Percentiles rank a stretch among this genome's conserved stretches.
phyloP scores from a whole-genome alignment of 2,329 filamentous ascomycete genomes.

The Colletotrichum lentis region DNA sequence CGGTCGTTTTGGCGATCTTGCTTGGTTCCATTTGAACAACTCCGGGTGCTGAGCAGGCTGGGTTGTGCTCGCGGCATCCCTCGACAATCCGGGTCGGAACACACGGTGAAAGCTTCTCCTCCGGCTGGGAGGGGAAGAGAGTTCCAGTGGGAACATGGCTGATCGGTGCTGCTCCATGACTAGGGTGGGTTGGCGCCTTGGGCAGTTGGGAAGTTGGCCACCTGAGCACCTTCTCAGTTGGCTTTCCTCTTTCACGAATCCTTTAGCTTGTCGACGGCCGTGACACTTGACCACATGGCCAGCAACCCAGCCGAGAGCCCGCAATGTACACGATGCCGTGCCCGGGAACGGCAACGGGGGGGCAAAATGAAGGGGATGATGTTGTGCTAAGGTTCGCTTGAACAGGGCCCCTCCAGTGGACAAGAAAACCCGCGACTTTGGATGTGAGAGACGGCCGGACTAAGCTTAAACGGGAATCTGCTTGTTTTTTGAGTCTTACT shows the following conservation, averaged over 20 bases:
- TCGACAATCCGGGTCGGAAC: constrained; percentile 27
- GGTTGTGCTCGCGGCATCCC: constrained; percentile 15
- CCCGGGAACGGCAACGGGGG: not conserved
- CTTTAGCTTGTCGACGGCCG: not conserved
- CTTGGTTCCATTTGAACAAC: not conserved
- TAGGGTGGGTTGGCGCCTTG: constrained; percentile 2
- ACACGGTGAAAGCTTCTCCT: constrained; percentile 5
- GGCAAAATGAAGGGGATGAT: not conserved
- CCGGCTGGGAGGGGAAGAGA: not conserved
- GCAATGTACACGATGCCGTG: constrained; percentile 9
- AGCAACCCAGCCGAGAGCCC: constrained; percentile 15
- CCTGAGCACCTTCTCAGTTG: constrained; percentile 15
- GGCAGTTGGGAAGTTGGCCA: constrained; percentile 18
- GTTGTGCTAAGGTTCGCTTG: constrained; percentile 2
- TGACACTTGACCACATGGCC: constrained; percentile 22
- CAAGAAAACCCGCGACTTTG: constrained; percentile 25
- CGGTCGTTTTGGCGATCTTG: constrained; percentile 9
- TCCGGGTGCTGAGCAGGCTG: constrained; percentile 5
- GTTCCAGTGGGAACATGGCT: not conserved
- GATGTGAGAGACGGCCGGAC: constrained; percentile 33
- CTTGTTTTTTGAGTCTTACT: not conserved
- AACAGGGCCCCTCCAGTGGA: constrained; percentile 5
- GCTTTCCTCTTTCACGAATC: not conserved
- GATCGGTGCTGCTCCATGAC: not conserved
- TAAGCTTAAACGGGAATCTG: constrained; percentile 28